A percentile compares a stretch with the other conserved stretches of the same genome.
These are phyloP conservation scores for Goffeauzyma gilvescens DNA, from an alignment of 768 basidiomycete species.

Conservation along the genomic window DNA sequence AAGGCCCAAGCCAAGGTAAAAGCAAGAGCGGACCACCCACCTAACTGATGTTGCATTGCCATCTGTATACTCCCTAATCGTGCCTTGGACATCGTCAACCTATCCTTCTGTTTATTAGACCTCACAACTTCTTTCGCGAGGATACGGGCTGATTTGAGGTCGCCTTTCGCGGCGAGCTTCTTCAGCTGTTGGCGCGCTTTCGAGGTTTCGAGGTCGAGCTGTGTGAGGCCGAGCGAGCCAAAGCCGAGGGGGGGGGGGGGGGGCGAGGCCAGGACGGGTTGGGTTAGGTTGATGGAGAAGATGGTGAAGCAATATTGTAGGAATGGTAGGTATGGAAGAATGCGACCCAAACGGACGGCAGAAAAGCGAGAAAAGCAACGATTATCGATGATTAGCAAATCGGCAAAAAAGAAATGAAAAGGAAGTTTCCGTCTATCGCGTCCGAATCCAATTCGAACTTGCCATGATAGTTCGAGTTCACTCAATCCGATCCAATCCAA, in stretches of 20 bases:
- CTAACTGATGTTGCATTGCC: slow-evolving; percentile 77
- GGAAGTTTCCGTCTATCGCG: too few relatives aligned
- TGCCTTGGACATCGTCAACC: slow-evolving; percentile 80
- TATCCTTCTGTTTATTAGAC: slow-evolving; percentile 82
- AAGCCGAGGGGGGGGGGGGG: neutral
- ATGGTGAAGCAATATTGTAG: too few relatives aligned
- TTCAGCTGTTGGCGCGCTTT: slow-evolving; percentile 69
- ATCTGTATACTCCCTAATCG: slow-evolving; percentile 71
- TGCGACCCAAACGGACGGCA: too few relatives aligned
- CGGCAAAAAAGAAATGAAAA: too few relatives aligned
- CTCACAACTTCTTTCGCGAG: slow-evolving; percentile 86
- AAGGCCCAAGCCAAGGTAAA: neutral
- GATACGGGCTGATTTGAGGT: slow-evolving; percentile 77
- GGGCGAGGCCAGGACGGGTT: neutral
- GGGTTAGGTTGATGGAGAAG: too few relatives aligned
- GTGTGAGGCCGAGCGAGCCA: too few relatives aligned
- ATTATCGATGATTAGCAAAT: too few relatives aligned
- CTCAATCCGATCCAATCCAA: too few relatives aligned
- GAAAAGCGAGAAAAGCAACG: too few relatives aligned
- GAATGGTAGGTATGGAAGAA: too few relatives aligned
- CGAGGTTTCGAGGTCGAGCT: slow-evolving; percentile 65
- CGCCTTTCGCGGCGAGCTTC: slow-evolving; percentile 73
- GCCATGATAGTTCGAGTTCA: too few relatives aligned
- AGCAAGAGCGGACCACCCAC: slow-evolving; percentile 38
- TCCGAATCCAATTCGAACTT: too few relatives aligned